Base-by-base conservation (phyloP, 2,329 filamentous ascomycete genomes). In the Sporothrix inflata region DNA sequence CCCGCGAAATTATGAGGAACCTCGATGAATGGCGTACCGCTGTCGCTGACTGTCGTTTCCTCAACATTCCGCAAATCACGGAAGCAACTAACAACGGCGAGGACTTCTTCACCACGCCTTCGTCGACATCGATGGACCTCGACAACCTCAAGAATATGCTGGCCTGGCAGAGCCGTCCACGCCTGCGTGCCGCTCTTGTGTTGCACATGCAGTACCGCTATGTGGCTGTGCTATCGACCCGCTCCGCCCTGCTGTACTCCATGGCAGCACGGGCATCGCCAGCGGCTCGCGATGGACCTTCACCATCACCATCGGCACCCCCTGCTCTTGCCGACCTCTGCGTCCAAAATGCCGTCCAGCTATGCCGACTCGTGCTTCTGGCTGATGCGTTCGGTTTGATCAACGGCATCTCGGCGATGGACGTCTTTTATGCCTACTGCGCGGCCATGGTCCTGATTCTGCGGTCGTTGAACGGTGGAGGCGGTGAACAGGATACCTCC, bases 161-260 rank as follows among this genome's bases (percentile, higher is more conserved):
- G 4, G n/a, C 67, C 5, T 69, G 67, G 67, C 67, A 69, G 24
- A 60, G 67, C 5, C 51, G 67, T 12, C 34, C 67, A 12, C 49
- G 67, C 8, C 12, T 69, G 34, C n/a, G 67, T 1, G 51, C 67
- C 1, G 51, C 67, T 4, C 12, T 69, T 7, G 30, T 69, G 4
- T 27, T 69, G 51, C 67, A 69, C 16, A 69, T 69, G 67, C 67
- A 69, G 21, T 69, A 69, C 14, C 19, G 67, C 4, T 69, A 69
- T 45, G 38, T 69, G 11, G 67, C 67, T 2, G 51, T 60, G 12
- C 19, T 69, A 34, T 57, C 67, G 2, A 69, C 67, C 4, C n/a
- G 67, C 3, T 53, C 67, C 2, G 40, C 49, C 3, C 67, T 69
- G 4, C 21, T 69, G 19, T 42, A 45, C 24, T 53, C 67, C 6